phyloP scores from a whole-genome alignment of 441 rosid genomes.

The Bruguiera hainesii region DNA sequence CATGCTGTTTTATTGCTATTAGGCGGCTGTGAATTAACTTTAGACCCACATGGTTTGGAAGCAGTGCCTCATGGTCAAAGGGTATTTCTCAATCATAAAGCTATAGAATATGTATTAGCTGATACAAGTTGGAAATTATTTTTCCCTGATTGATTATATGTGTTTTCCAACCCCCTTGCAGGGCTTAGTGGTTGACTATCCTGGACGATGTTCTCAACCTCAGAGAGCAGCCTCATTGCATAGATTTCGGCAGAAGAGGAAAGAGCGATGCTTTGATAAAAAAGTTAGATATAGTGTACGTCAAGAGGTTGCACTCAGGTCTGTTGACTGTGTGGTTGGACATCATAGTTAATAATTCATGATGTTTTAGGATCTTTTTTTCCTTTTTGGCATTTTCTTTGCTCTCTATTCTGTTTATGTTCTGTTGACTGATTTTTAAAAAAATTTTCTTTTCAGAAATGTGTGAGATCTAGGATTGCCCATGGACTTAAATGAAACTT shows the following conservation, averaged over 20 bases:
- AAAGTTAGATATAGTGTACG: slow-evolving; percentile 95
- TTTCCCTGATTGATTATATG: not conserved
- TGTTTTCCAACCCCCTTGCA: not conserved
- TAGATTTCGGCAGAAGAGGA: slow-evolving; percentile 92
- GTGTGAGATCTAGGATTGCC: no score
- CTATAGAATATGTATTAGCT: not conserved
- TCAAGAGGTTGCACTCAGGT: slow-evolving; percentile 98
- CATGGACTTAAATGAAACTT: no score
- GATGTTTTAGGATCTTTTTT: no score
- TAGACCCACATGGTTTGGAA: slow-evolving; percentile 57
- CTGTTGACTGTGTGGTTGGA: slow-evolving; percentile 1
- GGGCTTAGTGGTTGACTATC: slow-evolving; percentile 44
- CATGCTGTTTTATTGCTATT: slow-evolving; percentile 71
- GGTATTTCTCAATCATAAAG: slow-evolving; percentile 39
- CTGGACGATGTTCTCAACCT: slow-evolving; percentile 62
- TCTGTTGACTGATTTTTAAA: no score
- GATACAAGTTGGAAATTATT: not conserved
- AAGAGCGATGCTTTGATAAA: slow-evolving; percentile 88
- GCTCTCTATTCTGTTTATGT: no score
- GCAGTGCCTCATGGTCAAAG: slow-evolving; percentile 53
- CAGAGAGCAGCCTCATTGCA: slow-evolving; percentile 83
- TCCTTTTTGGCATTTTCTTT: no score
- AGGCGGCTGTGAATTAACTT: slow-evolving; percentile 70
- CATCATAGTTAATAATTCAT: no score
- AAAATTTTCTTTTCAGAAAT: no score